Evolutionary conservation across 2,329 filamentous ascomycete genomes (phyloP), one percentile per base, ranked within the genome.

Genomic region (Aureobasidium leucospermi): DNA sequence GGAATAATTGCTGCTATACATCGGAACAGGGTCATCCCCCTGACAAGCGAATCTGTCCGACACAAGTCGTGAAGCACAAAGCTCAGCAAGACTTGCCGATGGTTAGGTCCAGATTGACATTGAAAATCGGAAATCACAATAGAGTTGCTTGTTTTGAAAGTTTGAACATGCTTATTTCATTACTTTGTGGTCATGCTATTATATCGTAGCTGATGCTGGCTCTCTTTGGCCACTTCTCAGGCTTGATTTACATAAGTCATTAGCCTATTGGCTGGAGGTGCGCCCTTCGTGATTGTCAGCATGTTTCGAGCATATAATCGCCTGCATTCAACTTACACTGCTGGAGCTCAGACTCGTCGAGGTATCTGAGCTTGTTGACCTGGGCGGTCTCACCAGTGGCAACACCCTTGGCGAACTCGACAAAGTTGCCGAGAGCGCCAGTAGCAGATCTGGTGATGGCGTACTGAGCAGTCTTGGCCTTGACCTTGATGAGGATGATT

Each of bases 401-500:
- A 0, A 85, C 78, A 4, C 89, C 89, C 76, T 91, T 89, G 0
- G 88, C 88, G 38, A 93, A 76, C 70, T 95, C 88, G 9, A 85
- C 78, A 2, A 82, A 80, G 23, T 85, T 79, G 6, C 85, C 81
- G 13, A 94, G 60, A 1, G 86, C 70, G 48, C 55, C 55, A 48
- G 83, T 88, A 71, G 83, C 85, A 61, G 79, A 77, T 59, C 69
- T 67, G 29, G 79, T 78, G 41, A 89, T 72, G 5, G 87, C 82
- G 68, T 94, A 94, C 4, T 88, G 89, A 1, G 84, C 86, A 1
- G 88, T 87, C 65, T 81, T 79, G 15, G 86, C 81, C 76, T 85
- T 85, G 63, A 96, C 85, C 60, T 85, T 85, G 67, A 96, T 96
- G 63, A 96, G 75, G 41, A 85, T 89, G 65, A 96, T 89, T 23